Evolutionary conservation across 164 flowering plant genomes (phyloP).

Genomic region (Tinospora cordifolia): DNA sequence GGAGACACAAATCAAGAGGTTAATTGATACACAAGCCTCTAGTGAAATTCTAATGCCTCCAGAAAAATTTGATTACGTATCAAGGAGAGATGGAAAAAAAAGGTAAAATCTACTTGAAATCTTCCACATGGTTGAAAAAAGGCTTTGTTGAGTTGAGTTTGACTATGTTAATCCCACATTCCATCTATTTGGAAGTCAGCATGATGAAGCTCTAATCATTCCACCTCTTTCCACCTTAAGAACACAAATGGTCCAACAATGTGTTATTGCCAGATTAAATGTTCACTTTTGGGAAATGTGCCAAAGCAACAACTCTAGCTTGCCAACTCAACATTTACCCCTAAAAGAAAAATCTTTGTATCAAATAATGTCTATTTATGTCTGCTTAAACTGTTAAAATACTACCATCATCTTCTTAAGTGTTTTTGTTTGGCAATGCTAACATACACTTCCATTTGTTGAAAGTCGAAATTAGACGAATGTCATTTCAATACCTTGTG

Average conservation of each 20-base stretch:
- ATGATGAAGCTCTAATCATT: not conserved
- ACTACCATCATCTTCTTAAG: not conserved
- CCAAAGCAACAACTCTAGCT: not conserved
- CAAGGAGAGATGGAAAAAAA: not conserved
- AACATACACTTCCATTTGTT: not conserved
- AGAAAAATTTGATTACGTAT: too few species aligned
- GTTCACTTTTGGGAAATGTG: not conserved
- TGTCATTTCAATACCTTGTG: conserved; percentile 13
- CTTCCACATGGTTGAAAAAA: too few species aligned
- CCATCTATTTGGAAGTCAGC: not conserved
- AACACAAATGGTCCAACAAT: not conserved
- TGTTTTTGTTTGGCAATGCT: not conserved
- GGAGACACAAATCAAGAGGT: not conserved
- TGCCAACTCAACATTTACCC: too few species aligned
- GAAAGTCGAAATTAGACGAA: not conserved
- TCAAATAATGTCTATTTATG: not conserved
- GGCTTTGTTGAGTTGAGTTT: too few species aligned
- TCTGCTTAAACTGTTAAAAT: not conserved
- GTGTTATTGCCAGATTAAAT: not conserved
- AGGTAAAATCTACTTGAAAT: too few species aligned
- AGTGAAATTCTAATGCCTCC: not conserved
- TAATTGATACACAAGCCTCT: not conserved
- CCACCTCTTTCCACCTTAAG: not conserved
- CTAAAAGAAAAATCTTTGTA: too few species aligned
- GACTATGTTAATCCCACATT: not conserved